These are phyloP conservation scores for Neurospora sp. DNA, from an alignment of 2,329 filamentous ascomycete species.

Conservation along the genomic window DNA sequence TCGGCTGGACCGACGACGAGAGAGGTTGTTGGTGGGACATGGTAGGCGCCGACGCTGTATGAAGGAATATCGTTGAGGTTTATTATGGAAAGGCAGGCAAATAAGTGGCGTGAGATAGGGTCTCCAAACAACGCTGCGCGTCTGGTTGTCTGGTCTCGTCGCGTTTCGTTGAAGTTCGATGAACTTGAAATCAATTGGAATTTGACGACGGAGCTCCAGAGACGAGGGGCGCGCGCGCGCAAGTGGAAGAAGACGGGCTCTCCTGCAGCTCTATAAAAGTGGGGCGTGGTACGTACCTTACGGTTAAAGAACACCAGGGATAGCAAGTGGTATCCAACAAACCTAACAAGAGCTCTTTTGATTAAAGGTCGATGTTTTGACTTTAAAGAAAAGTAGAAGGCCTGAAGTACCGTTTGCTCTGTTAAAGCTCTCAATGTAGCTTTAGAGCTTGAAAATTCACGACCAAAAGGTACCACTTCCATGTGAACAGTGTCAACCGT, in stretches of 20 bases:
- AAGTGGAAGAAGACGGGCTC: neutral
- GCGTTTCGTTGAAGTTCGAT: constrained; percentile 3
- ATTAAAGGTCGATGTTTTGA: neutral
- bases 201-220: constrained; percentile 9
- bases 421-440: neutral
- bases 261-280: neutral
- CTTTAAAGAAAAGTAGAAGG: neutral
- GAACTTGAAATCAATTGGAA: neutral
- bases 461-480: neutral
- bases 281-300: neutral
- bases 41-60: constrained; percentile 8
- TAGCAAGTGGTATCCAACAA: neutral
- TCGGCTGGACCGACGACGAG: constrained; percentile 46
- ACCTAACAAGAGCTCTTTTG: neutral
- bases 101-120: neutral
- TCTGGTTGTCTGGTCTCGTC: constrained; percentile 2
- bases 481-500: neutral
- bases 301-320: neutral
- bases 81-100: neutral
- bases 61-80: neutral
- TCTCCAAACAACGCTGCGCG: neutral
- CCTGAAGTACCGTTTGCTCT: neutral
- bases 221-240: constrained; percentile 4
- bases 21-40: constrained; percentile 49
- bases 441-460: neutral